Evolutionary conservation across 352 stramenopile species (phyloP), one percentile per base, ranked within the genome.

Genomic region (Phytophthora chlamydospora): DNA sequence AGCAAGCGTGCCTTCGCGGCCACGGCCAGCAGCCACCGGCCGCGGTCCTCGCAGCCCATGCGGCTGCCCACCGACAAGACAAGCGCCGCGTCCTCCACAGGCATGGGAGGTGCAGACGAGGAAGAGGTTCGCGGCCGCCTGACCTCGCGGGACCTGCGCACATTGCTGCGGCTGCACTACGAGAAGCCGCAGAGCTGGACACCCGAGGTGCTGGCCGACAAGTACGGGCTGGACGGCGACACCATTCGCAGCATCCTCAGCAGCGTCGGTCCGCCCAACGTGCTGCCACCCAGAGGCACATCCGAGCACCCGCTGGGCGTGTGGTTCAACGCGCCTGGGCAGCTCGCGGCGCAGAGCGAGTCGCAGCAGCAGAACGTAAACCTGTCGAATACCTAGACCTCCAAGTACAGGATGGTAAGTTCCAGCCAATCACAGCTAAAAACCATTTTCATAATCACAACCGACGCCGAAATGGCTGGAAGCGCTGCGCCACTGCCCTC

Each of bases 1-100:
- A 81, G 68, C 50, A 76, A 50, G 21, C 59, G 71, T 34, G 78
- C 70, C 43, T 91, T 90, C 43, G 52, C 75, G 17, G 65, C 78
- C 35, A 91, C 83, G 7, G 83, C 83, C 41, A 89, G 83, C 50
- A 84, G 80, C 63, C 80, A 91, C 49, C 83, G 83, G 2, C 57
- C 46, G 27, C 64, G 69, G 9, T 87, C 83, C 6, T 53, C 55
- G 16, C 62, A 72, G 34, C 78, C 76, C 2, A 53, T 83, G 9
- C 41, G 68, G 13, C 68, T 90, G 36, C 83, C 83, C 0, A 76
- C 44, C 6, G 78, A 91, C 54, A 82, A 79, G 47, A 91, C 81
- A 10, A 67, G 39, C 1, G 76, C 74, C 9, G 76, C 68, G 27
- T 71, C 71, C 2, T 87, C 76, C 38, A 72, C 75, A 7, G 64